These are phyloP conservation scores for Mesembryanthemum crystallinum DNA, from an alignment of 148 eudicot species.

Conservation along the genomic window DNA sequence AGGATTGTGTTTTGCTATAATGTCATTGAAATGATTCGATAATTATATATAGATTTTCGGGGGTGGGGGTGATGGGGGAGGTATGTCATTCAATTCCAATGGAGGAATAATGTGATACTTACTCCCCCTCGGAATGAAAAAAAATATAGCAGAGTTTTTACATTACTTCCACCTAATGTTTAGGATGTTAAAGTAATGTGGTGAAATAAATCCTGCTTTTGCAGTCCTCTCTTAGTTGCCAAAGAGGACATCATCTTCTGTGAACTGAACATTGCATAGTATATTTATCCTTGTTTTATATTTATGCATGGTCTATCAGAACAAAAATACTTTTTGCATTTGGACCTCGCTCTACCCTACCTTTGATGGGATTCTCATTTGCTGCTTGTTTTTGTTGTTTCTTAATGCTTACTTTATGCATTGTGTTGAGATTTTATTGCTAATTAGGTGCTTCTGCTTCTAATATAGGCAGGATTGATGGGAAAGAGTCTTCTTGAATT, in stretches of 20 bases:
- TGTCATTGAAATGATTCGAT: too few species aligned
- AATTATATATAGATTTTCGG: too few species aligned
- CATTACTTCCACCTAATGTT: too few species aligned
- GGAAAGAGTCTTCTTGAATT: slow-evolving; percentile 88
- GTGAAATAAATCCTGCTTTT: neutral
- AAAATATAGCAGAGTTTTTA: too few species aligned
- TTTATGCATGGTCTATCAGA: neutral
- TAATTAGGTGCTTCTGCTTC: neutral
- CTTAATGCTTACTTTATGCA: slow-evolving; percentile 3
- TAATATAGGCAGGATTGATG: slow-evolving; percentile 74
- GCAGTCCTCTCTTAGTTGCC: neutral
- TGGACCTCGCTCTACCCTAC: too few species aligned
- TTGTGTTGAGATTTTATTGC: neutral
- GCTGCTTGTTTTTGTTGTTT: neutral
- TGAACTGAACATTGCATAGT: neutral
- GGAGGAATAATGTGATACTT: too few species aligned
- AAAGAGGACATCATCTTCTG: neutral
- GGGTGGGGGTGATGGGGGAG: too few species aligned
- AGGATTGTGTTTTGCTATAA: too few species aligned
- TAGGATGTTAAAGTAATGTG: too few species aligned
- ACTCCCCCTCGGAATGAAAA: too few species aligned
- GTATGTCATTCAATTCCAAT: too few species aligned
- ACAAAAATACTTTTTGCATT: neutral
- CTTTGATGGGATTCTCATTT: neutral
- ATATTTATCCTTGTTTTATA: neutral